Conservation (phyloP, 768 basidiomycete genomes). For the Lentinula lateritia region DNA sequence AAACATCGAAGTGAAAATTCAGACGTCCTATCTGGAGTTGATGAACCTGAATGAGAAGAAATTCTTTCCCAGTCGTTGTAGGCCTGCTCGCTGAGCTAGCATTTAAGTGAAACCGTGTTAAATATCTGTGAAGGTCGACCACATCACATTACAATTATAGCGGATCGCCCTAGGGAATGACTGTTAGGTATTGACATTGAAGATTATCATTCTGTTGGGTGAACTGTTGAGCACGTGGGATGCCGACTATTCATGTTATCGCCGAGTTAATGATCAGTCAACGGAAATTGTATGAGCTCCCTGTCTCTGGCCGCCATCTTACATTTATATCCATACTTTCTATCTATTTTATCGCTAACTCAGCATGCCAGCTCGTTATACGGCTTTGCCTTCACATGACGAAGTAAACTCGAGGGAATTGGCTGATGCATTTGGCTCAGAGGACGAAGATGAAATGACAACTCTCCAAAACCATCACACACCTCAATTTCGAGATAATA, state of each 20-base stretch:
- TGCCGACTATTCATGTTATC: background rate
- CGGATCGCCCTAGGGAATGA: too few relatives aligned
- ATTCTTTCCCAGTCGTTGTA: too few relatives aligned
- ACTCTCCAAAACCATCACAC: background rate
- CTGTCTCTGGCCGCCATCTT: conserved; percentile 2
- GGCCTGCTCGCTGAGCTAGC: too few relatives aligned
- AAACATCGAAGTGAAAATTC: too few relatives aligned
- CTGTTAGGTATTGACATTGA: too few relatives aligned
- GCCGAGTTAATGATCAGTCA: background rate
- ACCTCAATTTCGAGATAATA: background rate
- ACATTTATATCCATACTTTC: background rate
- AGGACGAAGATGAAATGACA: conserved; percentile 28
- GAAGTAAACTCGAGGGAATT: conserved; percentile 55
- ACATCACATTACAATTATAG: too few relatives aligned
- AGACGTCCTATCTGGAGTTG: too few relatives aligned
- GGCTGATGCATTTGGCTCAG: conserved; percentile 70
- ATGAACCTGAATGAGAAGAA: too few relatives aligned
- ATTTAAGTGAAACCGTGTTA: too few relatives aligned
- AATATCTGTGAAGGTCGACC: too few relatives aligned
- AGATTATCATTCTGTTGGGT: too few relatives aligned
- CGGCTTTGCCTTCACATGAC: conserved; percentile 42
- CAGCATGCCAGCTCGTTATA: conserved; percentile 46
- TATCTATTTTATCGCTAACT: background rate
- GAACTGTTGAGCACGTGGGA: background rate
- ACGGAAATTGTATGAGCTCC: background rate